phyloP scores from a whole-genome alignment of 495 filamentous ascomycete species.

The Neurospora sp. region DNA sequence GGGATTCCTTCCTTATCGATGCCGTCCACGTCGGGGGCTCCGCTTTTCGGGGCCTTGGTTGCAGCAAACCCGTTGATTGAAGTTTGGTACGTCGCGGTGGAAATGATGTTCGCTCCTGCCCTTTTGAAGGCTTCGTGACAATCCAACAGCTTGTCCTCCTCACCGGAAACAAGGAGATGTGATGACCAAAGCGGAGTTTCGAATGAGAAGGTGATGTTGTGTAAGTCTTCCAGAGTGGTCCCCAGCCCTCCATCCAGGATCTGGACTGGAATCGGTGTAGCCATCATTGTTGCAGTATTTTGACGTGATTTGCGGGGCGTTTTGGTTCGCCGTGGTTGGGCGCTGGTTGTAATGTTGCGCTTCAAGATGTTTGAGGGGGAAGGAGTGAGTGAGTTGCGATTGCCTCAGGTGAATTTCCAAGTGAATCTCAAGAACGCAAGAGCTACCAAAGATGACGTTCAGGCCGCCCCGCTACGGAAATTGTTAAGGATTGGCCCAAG shows the following conservation, averaged over 20 bases:
- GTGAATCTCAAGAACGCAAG: neutral
- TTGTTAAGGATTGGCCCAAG: neutral
- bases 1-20: slow-evolving; percentile 12
- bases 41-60: slow-evolving; percentile 14
- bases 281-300: neutral
- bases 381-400: neutral
- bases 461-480: neutral
- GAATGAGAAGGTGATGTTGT: slow-evolving; percentile 35
- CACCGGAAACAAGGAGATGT: slow-evolving; percentile 44
- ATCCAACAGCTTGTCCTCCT: slow-evolving; percentile 33
- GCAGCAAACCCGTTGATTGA: slow-evolving; percentile 42
- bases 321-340: neutral
- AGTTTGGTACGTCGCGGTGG: slow-evolving; percentile 57
- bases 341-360: neutral
- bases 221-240: slow-evolving; percentile 50
- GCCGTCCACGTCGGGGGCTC: slow-evolving; percentile 8
- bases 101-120: slow-evolving; percentile 47
- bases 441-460: neutral
- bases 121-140: slow-evolving; percentile 44
- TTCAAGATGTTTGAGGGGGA: neutral
- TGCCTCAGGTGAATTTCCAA: neutral
- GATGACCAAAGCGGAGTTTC: slow-evolving; percentile 54
- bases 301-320: neutral
- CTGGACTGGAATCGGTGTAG: slow-evolving; percentile 20
- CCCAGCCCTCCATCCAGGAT: slow-evolving; percentile 59